These are phyloP conservation scores for Arthrobotrys sphaeroides DNA, from an alignment of 2,329 filamentous ascomycete genomes.

Conservation along the genomic window DNA sequence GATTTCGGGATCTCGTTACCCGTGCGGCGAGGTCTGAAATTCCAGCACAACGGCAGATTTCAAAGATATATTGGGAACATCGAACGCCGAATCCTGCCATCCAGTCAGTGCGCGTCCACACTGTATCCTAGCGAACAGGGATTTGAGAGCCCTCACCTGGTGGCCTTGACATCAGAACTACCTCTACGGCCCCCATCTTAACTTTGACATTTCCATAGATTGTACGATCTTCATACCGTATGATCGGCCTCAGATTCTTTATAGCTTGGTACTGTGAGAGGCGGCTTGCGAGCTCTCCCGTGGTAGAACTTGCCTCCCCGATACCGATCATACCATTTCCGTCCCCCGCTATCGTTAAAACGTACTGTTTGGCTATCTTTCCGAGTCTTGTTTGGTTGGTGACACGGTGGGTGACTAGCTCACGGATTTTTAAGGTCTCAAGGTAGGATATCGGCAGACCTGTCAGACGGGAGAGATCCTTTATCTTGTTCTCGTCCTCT, in stretches of 20 bases:
- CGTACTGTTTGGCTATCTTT: slow-evolving; percentile 82
- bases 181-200: slow-evolving; percentile 87
- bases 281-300: slow-evolving; percentile 71
- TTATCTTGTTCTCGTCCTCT: slow-evolving; percentile 62
- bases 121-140: not conserved
- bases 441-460: slow-evolving; percentile 66
- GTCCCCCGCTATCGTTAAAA: slow-evolving; percentile 85
- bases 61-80: slow-evolving; percentile 89
- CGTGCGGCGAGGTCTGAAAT: slow-evolving; percentile 85
- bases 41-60: slow-evolving; percentile 87
- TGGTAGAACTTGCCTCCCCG: slow-evolving; percentile 87
- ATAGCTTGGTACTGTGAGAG: slow-evolving; percentile 85
- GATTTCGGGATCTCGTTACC: slow-evolving; percentile 86
- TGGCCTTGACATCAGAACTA: slow-evolving; percentile 81
- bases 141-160: slow-evolving; percentile 74
- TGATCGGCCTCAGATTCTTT: slow-evolving; percentile 90
- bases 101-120: not conserved
- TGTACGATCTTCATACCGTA: slow-evolving; percentile 88
- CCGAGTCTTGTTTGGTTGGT: slow-evolving; percentile 95
- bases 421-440: slow-evolving; percentile 71
- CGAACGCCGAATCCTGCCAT: slow-evolving; percentile 86
- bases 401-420: slow-evolving; percentile 77
- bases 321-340: slow-evolving; percentile 84
- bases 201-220: slow-evolving; percentile 84
- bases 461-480: slow-evolving; percentile 64